phyloP scores from a whole-genome alignment of 768 basidiomycete species.

The Leccinellum albellum region DNA sequence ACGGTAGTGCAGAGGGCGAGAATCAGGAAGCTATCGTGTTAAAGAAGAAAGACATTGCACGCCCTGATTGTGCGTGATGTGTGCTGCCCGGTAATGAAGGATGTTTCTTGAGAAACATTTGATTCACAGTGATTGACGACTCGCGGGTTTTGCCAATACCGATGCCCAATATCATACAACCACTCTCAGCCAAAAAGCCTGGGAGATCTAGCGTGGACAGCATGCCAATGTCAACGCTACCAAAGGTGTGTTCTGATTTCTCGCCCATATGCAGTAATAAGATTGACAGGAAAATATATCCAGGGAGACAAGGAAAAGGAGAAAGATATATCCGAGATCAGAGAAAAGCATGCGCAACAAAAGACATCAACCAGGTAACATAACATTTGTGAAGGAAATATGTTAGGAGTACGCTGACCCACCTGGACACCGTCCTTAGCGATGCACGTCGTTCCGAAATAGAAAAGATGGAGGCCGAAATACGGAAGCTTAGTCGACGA shows the following conservation, averaged over 20 bases:
- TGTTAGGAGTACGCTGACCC: not conserved
- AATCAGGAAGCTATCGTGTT: constrained; percentile 50
- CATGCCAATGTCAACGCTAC: not conserved
- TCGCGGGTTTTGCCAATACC: constrained; percentile 1
- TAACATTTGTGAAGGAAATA: not conserved
- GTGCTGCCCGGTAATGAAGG: not conserved
- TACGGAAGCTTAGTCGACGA: constrained; percentile 69
- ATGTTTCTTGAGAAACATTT: not conserved
- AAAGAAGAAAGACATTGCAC: constrained; percentile 78
- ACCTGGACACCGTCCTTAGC: constrained; percentile 32
- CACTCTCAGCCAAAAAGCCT: not conserved
- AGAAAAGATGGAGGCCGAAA: constrained; percentile 83
- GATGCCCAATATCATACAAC: constrained; percentile 7
- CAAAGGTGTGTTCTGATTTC: constrained; percentile 16
- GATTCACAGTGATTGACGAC: constrained; percentile 24
- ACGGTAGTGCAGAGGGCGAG: constrained; percentile 56
- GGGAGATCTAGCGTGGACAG: not conserved
- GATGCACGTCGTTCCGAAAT: constrained; percentile 71
- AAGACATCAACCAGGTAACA: constrained; percentile 57
- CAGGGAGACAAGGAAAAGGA: constrained; percentile 17
- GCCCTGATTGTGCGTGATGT: constrained; percentile 72
- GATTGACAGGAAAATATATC: not conserved
- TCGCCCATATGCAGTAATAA: not conserved
- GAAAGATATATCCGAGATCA: constrained; percentile 60
- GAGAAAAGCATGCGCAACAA: constrained; percentile 72